Evolutionary conservation across 176 grass and related monocot genomes (phyloP), one percentile per base, ranked within the genome.

Genomic region (Poa pratensis): DNA sequence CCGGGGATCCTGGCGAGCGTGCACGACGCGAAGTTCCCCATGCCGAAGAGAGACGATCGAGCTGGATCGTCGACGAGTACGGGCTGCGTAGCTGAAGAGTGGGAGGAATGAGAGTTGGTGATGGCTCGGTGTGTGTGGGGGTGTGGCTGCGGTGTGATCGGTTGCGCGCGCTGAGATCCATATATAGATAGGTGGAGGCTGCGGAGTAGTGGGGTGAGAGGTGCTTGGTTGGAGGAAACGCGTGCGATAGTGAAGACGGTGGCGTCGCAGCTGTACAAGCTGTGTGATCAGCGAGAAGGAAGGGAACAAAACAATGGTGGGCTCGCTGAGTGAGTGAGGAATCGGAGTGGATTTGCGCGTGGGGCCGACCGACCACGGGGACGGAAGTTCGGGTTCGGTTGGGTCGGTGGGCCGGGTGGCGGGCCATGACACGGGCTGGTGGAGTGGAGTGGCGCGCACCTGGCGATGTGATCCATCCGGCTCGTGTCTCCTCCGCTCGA

Each of bases 21-120:
- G 86, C 94, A 97, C 48, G 88, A 94, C 48, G 82, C 83, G 81
- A 92, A 89, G 85, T 98, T 98, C 64, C 96, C 96, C 96, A 98
- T 98, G 91, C 19, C 27, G 18, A n/a, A 48, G 20, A 28, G 22
- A 13, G 1, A 10, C 23, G 62, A 3, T 17, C 9, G 45, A 39
- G 12, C 11, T 49, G 2, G 53, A 73, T 32, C 2, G 40, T 32
- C 2, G 42, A 73, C 26, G 49, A 20, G 52, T n/a, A 13, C 58
- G n/a, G 8, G 9, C 40, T 42, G 40, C 40, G 40, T 27, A 63
- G 24, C 16, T 46, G 68, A 48, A 11, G 78, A 54, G 46, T 10
- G 61, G 1, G 1, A 15, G 6, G 40, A 45, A 73, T n/a, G 69
- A 9, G 22, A 70, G 79, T 19, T 40, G 32, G 17, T 17, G 48